Conservation (phyloP, 163 green algal species). For the Prototheca cutis region DNA sequence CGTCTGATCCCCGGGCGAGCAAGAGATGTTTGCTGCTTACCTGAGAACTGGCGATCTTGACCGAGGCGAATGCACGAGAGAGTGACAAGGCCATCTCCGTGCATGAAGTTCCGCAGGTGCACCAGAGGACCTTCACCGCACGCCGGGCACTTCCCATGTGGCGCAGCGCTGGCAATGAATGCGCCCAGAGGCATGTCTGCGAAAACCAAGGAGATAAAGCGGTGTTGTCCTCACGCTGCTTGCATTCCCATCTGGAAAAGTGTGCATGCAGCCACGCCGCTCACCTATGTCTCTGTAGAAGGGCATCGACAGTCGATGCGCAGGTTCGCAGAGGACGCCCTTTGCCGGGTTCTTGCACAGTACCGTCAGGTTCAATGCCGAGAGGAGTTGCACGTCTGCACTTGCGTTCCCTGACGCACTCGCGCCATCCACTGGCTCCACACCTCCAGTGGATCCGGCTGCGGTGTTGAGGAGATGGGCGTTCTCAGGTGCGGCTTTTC, state of each 20-base stretch:
- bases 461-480: too few relatives aligned
- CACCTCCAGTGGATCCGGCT: too few relatives aligned
- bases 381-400: too few relatives aligned
- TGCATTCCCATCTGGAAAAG: too few relatives aligned
- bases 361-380: constrained; percentile 46
- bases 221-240: too few relatives aligned
- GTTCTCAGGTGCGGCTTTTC: too few relatives aligned
- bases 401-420: too few relatives aligned
- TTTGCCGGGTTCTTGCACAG: constrained; percentile 58
- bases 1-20: too few relatives aligned
- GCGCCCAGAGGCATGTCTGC: constrained; percentile 49
- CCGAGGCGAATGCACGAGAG: constrained; percentile 43
- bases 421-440: too few relatives aligned
- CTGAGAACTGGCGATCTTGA: constrained; percentile 42
- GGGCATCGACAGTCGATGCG: constrained; percentile 31
- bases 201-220: too few relatives aligned
- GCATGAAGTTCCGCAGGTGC: constrained; percentile 71
- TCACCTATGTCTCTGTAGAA: constrained; percentile 24
- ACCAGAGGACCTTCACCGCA: constrained; percentile 58
- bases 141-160: constrained; percentile 27
- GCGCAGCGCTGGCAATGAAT: constrained; percentile 45
- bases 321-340: constrained; percentile 44
- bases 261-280: too few relatives aligned
- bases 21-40: too few relatives aligned
- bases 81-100: constrained; percentile 57